phyloP scores from a whole-genome alignment of 192 early-diverging fungal species.

The Gigaspora rosea region DNA sequence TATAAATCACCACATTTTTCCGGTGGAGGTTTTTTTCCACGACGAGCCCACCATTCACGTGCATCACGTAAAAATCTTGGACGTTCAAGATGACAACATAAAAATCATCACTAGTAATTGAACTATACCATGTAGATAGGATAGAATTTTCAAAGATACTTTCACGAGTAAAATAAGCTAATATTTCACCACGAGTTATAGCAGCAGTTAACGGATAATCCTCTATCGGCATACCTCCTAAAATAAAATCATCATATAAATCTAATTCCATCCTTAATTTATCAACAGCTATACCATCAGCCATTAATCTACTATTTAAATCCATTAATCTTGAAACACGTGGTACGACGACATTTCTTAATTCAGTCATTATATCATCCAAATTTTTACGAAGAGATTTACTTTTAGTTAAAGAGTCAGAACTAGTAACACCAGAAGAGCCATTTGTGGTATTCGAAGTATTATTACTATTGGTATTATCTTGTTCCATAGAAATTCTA shows the following conservation, averaged over 20 bases:
- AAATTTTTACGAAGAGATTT: conserved; percentile 28
- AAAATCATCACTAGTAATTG: conserved; percentile 18
- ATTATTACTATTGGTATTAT: neutral
- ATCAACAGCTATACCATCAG: conserved; percentile 7
- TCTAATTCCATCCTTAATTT: conserved; percentile 26
- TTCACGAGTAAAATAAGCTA: conserved; percentile 14
- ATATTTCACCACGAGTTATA: conserved; percentile 6
- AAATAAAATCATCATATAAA: conserved; percentile 29
- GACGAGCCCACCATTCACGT: conserved; percentile 32
- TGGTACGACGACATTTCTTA: conserved; percentile 21
- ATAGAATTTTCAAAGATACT: conserved; percentile 15
- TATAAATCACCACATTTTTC: conserved; percentile 34
- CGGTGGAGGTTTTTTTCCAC: conserved; percentile 32
- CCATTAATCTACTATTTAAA: neutral
- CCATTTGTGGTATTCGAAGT: neutral
- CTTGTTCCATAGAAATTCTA: conserved; percentile 21
- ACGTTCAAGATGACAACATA: neutral
- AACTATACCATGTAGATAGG: neutral
- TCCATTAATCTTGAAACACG: conserved; percentile 22
- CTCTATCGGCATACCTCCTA: neutral
- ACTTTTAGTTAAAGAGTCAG: conserved; percentile 23
- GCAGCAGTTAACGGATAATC: conserved; percentile 6
- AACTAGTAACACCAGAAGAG: neutral
- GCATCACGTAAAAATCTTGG: conserved; percentile 33
- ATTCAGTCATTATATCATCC: conserved; percentile 30